Percentiles rank a stretch among this genome's conserved stretches.
Conservation (phyloP, 345 rosid genomes). For the Salix brachista region DNA sequence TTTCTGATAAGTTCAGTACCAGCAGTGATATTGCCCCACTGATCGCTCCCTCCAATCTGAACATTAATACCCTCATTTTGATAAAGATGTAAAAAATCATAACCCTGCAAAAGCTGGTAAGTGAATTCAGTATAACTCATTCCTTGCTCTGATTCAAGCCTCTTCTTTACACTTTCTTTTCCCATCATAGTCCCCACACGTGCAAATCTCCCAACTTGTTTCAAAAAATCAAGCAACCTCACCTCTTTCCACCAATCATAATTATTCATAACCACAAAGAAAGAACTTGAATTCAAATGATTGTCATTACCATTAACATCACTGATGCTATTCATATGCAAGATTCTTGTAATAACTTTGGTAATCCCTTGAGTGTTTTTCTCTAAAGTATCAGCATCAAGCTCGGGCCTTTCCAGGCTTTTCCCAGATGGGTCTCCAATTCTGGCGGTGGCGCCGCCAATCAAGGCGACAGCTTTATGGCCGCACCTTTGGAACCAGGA, state of each 20-base stretch:
- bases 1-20: conserved; percentile 86
- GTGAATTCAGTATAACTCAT: conserved; percentile 93
- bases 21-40: conserved; percentile 95
- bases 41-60: conserved; percentile 97
- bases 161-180: conserved; percentile 89
- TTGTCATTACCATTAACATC: not conserved
- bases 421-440: conserved; percentile 97
- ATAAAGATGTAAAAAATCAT: conserved; percentile 69
- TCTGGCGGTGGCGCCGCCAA: conserved; percentile 93
- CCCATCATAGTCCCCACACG: conserved; percentile 82
- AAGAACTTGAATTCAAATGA: not conserved
- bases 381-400: conserved; percentile 51
- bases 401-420: conserved; percentile 85
- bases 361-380: conserved; percentile 56
- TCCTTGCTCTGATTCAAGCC: conserved; percentile 91
- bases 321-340: conserved; percentile 22
- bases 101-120: conserved; percentile 89
- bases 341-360: conserved; percentile 42
- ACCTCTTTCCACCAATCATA: conserved; percentile 97
- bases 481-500: conserved; percentile 95
- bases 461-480: conserved; percentile 73
- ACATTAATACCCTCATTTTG: conserved; percentile 70
- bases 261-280: conserved; percentile 60
- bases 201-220: conserved; percentile 73
- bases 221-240: conserved; percentile 69